A percentile compares a stretch with the other conserved stretches of the same genome.
These are phyloP conservation scores for Fusarium sp. DNA, from an alignment of 2,329 filamentous ascomycete genomes.

Conservation along the genomic window DNA sequence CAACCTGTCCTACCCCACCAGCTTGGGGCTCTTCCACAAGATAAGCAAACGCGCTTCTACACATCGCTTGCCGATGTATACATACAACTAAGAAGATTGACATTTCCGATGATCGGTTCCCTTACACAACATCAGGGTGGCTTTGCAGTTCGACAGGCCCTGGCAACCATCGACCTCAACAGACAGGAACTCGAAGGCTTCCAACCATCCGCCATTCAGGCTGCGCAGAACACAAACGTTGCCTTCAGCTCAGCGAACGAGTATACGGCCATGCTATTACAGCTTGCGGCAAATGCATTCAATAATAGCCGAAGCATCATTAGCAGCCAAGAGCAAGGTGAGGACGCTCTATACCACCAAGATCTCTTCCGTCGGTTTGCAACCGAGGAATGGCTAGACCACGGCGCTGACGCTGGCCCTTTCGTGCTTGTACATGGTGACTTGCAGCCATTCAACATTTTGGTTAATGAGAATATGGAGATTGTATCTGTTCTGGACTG, in stretches of 20 bases:
- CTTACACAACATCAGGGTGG: too few relatives aligned
- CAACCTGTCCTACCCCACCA: too few relatives aligned
- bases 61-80: constrained; percentile 1
- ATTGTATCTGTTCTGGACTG: constrained; percentile 1
- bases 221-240: not conserved
- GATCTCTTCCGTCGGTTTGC: not conserved
- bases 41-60: too few relatives aligned
- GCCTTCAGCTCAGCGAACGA: not conserved
- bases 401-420: not conserved
- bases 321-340: too few relatives aligned
- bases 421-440: constrained; percentile 2
- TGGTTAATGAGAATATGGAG: not conserved
- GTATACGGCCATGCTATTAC: not conserved
- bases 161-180: not conserved
- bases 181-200: not conserved
- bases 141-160: too few relatives aligned
- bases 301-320: too few relatives aligned
- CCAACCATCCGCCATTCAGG: too few relatives aligned
- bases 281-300: too few relatives aligned
- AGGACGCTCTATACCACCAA: not conserved
- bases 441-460: not conserved
- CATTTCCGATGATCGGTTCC: not conserved
- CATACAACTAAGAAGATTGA: not conserved
- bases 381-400: not conserved
- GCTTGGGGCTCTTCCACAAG: too few relatives aligned